These are phyloP conservation scores for Apophysomyces variabilis DNA, from an alignment of 371 early-diverging fungal genomes.

Conservation along the genomic window DNA sequence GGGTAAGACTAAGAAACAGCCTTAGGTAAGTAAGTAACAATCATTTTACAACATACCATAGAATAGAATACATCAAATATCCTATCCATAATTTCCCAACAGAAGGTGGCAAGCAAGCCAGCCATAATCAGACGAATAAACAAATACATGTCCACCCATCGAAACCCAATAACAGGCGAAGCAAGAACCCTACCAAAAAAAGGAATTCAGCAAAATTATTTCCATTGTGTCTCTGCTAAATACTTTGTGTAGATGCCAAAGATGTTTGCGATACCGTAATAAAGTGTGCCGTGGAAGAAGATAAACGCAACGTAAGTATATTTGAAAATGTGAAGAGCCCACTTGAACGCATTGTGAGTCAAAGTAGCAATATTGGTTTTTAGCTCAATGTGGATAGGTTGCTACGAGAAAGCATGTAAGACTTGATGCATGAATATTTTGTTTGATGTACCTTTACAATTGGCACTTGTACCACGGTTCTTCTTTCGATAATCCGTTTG, in stretches of 20 bases:
- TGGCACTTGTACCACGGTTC: conserved; percentile 35
- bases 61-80: conserved; percentile 46
- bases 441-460: conserved; percentile 44
- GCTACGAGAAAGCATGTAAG: conserved; percentile 20
- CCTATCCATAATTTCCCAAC: conserved; percentile 50
- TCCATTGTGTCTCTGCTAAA: conserved; percentile 9
- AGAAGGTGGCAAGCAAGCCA: conserved; percentile 34
- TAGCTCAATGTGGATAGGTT: conserved; percentile 31
- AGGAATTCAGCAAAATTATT: conserved; percentile 11
- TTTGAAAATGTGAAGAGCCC: conserved; percentile 24
- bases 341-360: conserved; percentile 18
- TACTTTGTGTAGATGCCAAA: conserved; percentile 35
- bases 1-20: neutral
- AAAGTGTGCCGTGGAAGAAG: conserved; percentile 33
- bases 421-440: neutral
- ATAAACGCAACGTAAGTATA: conserved; percentile 28
- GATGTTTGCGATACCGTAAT: conserved; percentile 31
- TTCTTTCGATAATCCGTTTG: conserved; percentile 31
- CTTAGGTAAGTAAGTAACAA: neutral
- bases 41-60: conserved; percentile 18
- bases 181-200: conserved; percentile 35
- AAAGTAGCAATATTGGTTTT: conserved; percentile 34
- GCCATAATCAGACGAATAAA: conserved; percentile 44
- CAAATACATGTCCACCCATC: conserved; percentile 46
- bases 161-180: conserved; percentile 48